phyloP scores from a whole-genome alignment of 164 flowering plant species.

The Dillenia suffruticosa region DNA sequence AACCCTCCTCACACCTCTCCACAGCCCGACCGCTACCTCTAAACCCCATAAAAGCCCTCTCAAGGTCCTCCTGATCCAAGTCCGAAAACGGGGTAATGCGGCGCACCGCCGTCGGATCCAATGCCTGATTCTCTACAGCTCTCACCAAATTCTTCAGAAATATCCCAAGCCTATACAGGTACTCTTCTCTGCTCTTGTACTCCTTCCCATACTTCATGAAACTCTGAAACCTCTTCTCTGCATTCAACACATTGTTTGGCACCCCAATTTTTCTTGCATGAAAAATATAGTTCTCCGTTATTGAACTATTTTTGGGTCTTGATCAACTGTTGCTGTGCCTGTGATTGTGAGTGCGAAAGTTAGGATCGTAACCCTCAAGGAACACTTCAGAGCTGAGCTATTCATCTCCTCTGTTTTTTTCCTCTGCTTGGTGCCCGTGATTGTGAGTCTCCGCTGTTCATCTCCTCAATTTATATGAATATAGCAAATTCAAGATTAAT shows the following conservation, averaged over 20 bases:
- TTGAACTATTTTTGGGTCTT: slow-evolving; percentile 38
- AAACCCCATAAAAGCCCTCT: slow-evolving; percentile 50
- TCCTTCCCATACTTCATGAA: slow-evolving; percentile 64
- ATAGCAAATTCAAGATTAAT: too few species aligned
- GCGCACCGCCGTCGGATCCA: slow-evolving; percentile 79
- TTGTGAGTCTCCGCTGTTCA: too few species aligned
- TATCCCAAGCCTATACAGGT: slow-evolving; percentile 56
- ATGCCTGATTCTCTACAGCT: slow-evolving; percentile 73
- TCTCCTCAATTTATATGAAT: too few species aligned
- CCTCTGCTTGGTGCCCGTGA: too few species aligned
- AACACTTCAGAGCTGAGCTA: too few species aligned
- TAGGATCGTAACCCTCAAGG: slow-evolving; percentile 17
- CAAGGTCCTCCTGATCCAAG: slow-evolving; percentile 68
- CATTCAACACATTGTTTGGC: slow-evolving; percentile 17
- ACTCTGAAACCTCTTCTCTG: slow-evolving; percentile 36
- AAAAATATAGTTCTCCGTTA: slow-evolving; percentile 28
- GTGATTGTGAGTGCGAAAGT: slow-evolving; percentile 26
- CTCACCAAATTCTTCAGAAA: slow-evolving; percentile 56
- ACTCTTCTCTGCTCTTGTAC: slow-evolving; percentile 61
- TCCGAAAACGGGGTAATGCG: slow-evolving; percentile 86
- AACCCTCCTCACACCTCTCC: slow-evolving; percentile 10
- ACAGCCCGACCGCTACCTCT: slow-evolving; percentile 14
- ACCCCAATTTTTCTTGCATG: slow-evolving; percentile 4
- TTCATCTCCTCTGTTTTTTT: too few species aligned
- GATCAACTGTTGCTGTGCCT: slow-evolving; percentile 4